Percentiles rank a stretch among this genome's conserved stretches.
Conservation (phyloP, 768 basidiomycete genomes). For the Zangia roseola region DNA sequence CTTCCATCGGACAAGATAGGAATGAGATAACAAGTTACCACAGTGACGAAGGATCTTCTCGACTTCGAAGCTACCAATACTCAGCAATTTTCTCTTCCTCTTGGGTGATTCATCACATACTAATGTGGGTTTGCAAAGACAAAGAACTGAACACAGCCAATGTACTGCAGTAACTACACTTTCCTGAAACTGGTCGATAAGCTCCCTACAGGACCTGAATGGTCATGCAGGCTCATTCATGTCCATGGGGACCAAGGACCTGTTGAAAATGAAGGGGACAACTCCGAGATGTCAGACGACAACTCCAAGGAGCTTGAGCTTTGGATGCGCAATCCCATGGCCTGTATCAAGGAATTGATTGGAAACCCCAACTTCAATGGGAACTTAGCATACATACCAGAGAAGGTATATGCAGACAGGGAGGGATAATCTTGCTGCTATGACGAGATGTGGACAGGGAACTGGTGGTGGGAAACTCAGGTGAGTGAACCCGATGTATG, state of each 20-base stretch:
- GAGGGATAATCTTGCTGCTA: background rate
- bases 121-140: no score
- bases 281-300: background rate
- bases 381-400: background rate
- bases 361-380: conserved; percentile 17
- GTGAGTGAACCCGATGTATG: background rate
- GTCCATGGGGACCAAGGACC: background rate
- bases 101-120: no score
- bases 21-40: no score
- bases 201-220: background rate
- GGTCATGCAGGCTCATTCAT: background rate
- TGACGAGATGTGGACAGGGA: conserved; percentile 10
- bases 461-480: conserved; percentile 13
- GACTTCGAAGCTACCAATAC: background rate
- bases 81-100: background rate
- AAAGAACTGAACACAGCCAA: no score
- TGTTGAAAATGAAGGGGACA: background rate
- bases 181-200: background rate
- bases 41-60: no score
- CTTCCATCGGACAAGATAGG: no score
- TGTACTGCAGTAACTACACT: background rate
- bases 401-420: background rate
- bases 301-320: conserved; percentile 22
- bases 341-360: conserved; percentile 31
- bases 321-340: conserved; percentile 32